These are phyloP conservation scores for Claviceps fusiformis DNA, from an alignment of 2,329 filamentous ascomycete species.

Conservation along the genomic window DNA sequence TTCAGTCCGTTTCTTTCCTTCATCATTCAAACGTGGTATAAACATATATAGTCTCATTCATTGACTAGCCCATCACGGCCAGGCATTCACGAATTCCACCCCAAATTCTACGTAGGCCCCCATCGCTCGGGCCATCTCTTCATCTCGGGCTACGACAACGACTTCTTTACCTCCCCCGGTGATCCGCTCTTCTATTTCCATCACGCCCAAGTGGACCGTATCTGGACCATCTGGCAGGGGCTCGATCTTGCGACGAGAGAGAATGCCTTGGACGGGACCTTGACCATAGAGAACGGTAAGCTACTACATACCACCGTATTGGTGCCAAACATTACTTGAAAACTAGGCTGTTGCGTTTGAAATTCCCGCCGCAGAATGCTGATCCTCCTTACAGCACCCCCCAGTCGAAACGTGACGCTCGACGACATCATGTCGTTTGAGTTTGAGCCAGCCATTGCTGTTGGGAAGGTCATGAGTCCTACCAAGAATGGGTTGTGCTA, in stretches of 20 bases:
- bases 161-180: constrained; percentile 3
- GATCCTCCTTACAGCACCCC: background rate
- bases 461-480: background rate
- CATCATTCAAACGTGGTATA: too few relatives aligned
- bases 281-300: constrained; percentile 2
- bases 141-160: constrained; percentile 2
- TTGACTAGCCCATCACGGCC: background rate
- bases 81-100: constrained; percentile 1
- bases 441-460: background rate
- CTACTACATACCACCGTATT: background rate
- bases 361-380: background rate
- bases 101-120: background rate
- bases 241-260: background rate
- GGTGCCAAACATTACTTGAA: too few relatives aligned
- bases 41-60: background rate
- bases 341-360: too few relatives aligned
- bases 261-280: constrained; percentile 1
- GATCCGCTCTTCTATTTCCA: constrained; percentile 5
- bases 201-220: constrained; percentile 3
- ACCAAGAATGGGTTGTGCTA: background rate
- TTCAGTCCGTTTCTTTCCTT: too few relatives aligned
- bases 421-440: background rate
- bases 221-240: constrained; percentile 7
- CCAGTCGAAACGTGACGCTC: background rate
- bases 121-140: background rate